Percentiles rank a stretch among this genome's conserved stretches.
Evolutionary conservation across 2,329 filamentous ascomycete genomes (phyloP).

Genomic region (Coniochaeta sp.): DNA sequence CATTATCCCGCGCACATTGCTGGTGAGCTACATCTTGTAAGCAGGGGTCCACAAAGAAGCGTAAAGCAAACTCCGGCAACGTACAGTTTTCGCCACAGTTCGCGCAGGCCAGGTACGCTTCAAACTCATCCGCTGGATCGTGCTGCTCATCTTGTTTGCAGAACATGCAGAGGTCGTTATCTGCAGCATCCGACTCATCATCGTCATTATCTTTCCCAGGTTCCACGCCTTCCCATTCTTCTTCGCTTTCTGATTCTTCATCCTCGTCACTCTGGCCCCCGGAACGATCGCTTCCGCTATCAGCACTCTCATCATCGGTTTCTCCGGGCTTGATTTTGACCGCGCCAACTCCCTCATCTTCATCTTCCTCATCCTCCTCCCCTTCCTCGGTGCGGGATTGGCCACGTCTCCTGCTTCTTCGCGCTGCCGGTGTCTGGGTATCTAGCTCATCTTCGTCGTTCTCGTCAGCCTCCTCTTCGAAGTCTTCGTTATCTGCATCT

Average conservation of each 20-base stretch:
- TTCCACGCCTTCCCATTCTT: constrained; percentile 44
- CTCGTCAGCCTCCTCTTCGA: constrained; percentile 13
- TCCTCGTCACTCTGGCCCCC: constrained; percentile 24
- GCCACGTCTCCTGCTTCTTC: neutral
- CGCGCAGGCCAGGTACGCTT: constrained; percentile 68
- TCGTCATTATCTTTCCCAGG: constrained; percentile 30
- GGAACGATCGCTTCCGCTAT: constrained; percentile 17
- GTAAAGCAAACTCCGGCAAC: constrained; percentile 25
- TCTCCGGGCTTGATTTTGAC: constrained; percentile 49
- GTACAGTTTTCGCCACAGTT: constrained; percentile 77
- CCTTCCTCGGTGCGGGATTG: constrained; percentile 1
- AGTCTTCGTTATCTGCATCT: constrained; percentile 7
- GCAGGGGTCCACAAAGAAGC: constrained; percentile 9
- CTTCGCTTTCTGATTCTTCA: constrained; percentile 37
- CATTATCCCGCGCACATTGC: constrained; percentile 74
- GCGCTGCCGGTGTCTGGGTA: neutral
- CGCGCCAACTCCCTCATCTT: constrained; percentile 48
- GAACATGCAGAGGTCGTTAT: constrained; percentile 51
- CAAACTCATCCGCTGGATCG: constrained; percentile 74
- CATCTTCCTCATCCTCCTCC: constrained; percentile 28
- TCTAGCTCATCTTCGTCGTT: constrained; percentile 18
- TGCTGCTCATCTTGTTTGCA: constrained; percentile 78
- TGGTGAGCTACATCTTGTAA: constrained; percentile 63
- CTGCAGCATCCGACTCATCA: constrained; percentile 47
- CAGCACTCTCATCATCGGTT: constrained; percentile 34